These are phyloP conservation scores for Xylariaceae sp. DNA, from an alignment of 2,329 filamentous ascomycete species.

Conservation along the genomic window DNA sequence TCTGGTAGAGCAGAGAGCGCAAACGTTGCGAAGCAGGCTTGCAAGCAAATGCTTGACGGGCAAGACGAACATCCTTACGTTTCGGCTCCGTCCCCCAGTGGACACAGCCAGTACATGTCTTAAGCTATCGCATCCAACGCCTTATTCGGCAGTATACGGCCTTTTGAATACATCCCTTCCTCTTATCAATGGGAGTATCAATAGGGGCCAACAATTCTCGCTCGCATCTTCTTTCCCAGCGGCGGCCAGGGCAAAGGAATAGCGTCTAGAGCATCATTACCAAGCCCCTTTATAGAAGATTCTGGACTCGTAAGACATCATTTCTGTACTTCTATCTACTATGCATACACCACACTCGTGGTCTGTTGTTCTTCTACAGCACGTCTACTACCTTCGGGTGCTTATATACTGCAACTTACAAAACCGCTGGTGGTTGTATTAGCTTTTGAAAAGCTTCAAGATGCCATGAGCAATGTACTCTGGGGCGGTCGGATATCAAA, in stretches of 20 bases:
- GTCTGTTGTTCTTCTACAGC: constrained; percentile 1
- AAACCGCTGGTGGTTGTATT: not conserved
- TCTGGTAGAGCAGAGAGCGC: constrained; percentile 40
- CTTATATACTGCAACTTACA: not conserved
- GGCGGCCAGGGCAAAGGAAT: constrained; percentile 8
- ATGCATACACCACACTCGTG: not conserved
- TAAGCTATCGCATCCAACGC: constrained; percentile 6
- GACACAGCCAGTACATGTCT: constrained; percentile 25
- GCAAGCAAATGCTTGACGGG: constrained; percentile 42
- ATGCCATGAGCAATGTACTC: not conserved
- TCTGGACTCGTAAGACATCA: constrained; percentile 21
- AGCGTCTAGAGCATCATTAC: constrained; percentile 14
- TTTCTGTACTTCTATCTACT: not conserved
- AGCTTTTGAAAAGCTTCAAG: not conserved
- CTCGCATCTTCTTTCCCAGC: constrained; percentile 1
- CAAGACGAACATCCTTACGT: constrained; percentile 35
- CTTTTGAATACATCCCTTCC: constrained; percentile 22
- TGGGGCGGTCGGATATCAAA: too few species aligned
- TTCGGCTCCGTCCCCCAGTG: constrained; percentile 14
- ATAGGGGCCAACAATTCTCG: not conserved
- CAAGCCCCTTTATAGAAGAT: constrained; percentile 9
- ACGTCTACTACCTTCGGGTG: not conserved
- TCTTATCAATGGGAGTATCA: constrained; percentile 13
- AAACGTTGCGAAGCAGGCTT: constrained; percentile 46
- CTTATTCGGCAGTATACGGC: not conserved